phyloP scores from a whole-genome alignment of 2,329 filamentous ascomycete species.

The Tolypocladium nubicola region DNA sequence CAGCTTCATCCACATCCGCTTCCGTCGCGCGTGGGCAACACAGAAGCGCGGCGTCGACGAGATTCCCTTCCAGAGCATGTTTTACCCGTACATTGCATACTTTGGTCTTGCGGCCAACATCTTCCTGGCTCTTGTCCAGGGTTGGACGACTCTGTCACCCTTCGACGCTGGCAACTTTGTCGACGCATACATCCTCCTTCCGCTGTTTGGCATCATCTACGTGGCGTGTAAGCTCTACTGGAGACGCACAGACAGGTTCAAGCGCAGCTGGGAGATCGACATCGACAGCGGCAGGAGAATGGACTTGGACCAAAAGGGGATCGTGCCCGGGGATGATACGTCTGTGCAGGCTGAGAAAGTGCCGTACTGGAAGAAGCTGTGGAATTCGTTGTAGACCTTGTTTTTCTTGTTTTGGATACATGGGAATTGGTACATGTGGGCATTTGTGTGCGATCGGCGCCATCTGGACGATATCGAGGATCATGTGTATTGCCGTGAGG shows the following conservation, averaged over 20 bases:
- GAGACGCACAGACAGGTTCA: slow-evolving; percentile 35
- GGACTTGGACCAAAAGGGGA: slow-evolving; percentile 38
- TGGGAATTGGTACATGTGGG: neutral
- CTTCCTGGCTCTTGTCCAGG: slow-evolving; percentile 50
- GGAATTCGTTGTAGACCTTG: slow-evolving; percentile 26
- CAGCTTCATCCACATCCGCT: slow-evolving; percentile 60
- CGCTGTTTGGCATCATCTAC: slow-evolving; percentile 49
- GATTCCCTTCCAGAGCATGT: slow-evolving; percentile 43
- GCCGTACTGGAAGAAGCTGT: slow-evolving; percentile 33
- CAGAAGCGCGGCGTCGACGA: slow-evolving; percentile 45
- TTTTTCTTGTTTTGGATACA: neutral
- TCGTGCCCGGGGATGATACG: slow-evolving; percentile 16
- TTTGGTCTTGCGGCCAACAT: slow-evolving; percentile 46
- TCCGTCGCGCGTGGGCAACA: slow-evolving; percentile 50
- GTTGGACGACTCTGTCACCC: slow-evolving; percentile 48
- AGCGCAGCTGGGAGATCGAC: slow-evolving; percentile 42
- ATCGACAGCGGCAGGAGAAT: slow-evolving; percentile 43
- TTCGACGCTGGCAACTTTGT: slow-evolving; percentile 50
- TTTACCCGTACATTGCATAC: slow-evolving; percentile 49
- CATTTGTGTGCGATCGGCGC: neutral
- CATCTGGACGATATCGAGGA: neutral
- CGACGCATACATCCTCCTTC: slow-evolving; percentile 51
- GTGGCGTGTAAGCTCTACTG: slow-evolving; percentile 42
- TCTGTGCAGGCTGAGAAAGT: slow-evolving; percentile 13
- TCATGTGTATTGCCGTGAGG: neutral